These are phyloP conservation scores for Boechera divaricarpa DNA, from an alignment of 345 rosid genomes.

Conservation along the genomic window DNA sequence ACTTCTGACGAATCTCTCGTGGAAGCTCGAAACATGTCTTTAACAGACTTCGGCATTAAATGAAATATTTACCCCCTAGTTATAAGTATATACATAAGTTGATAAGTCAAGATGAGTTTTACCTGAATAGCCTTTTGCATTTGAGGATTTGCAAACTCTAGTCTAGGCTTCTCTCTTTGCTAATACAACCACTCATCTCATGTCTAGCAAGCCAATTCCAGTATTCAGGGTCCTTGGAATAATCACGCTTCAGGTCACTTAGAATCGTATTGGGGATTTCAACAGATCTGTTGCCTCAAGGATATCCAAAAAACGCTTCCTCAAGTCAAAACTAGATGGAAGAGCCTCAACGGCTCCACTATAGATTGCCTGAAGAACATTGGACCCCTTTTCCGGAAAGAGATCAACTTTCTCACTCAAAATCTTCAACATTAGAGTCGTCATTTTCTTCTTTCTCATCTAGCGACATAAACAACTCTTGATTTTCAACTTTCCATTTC, in stretches of 20 bases:
- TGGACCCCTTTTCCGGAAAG: constrained; percentile 69
- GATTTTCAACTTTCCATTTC: constrained; percentile 71
- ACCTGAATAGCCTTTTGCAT: constrained; percentile 77
- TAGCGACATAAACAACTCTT: constrained; percentile 67
- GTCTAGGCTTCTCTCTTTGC: constrained; percentile 32
- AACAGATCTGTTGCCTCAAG: constrained; percentile 71
- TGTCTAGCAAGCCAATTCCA: constrained; percentile 96
- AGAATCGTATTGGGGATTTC: constrained; percentile 64
- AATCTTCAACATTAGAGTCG: constrained; percentile 49
- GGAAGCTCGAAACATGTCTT: constrained; percentile 26
- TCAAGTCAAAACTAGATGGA: constrained; percentile 74
- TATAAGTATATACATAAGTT: too few relatives aligned
- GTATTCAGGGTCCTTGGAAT: constrained; percentile 64
- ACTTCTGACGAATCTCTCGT: neutral
- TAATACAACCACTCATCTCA: constrained; percentile 51
- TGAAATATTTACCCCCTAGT: too few relatives aligned
- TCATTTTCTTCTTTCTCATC: constrained; percentile 54
- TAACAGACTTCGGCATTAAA: too few relatives aligned
- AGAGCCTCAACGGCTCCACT: constrained; percentile 69
- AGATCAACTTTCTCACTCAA: constrained; percentile 56
- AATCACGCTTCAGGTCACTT: constrained; percentile 78
- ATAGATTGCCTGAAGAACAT: constrained; percentile 66
- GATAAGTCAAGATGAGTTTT: constrained; percentile 7
- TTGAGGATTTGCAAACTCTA: constrained; percentile 40
- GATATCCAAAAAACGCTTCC: constrained; percentile 75